Evolutionary conservation across 768 basidiomycete species (phyloP).

Genomic region (Scleroderma bovista): DNA sequence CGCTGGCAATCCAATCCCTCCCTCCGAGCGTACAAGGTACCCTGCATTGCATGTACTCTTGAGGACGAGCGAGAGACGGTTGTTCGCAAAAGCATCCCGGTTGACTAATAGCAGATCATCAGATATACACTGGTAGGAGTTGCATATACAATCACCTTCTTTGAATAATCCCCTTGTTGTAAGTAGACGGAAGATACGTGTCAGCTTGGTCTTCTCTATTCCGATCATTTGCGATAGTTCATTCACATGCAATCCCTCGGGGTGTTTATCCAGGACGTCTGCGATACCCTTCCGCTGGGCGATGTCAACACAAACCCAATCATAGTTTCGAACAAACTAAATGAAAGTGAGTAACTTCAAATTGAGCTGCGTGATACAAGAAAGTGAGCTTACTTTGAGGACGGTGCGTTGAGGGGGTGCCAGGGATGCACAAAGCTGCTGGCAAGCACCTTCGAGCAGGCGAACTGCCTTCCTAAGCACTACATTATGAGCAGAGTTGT

Average conservation of each 20-base stretch:
- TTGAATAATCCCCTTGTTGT: conserved; percentile 25
- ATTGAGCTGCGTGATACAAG: not conserved
- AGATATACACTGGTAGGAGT: not conserved
- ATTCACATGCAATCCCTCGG: conserved; percentile 27
- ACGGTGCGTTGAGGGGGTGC: conserved; percentile 30
- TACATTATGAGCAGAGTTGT: not conserved
- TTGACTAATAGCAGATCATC: conserved; percentile 11
- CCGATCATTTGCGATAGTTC: conserved; percentile 19
- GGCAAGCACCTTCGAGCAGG: conserved; percentile 32
- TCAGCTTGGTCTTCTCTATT: conserved; percentile 24
- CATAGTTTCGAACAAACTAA: not conserved
- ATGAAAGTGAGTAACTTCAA: not conserved
- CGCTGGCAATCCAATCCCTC: conserved; percentile 5
- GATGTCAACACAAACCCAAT: not conserved
- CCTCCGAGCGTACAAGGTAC: conserved; percentile 7
- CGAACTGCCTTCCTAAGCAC: conserved; percentile 15
- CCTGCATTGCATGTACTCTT: conserved; percentile 9
- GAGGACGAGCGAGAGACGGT: conserved; percentile 27
- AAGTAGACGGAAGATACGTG: conserved; percentile 25
- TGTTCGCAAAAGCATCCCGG: conserved; percentile 27
- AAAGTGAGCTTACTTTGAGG: conserved; percentile 21
- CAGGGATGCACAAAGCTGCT: conserved; percentile 30
- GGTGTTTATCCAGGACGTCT: conserved; percentile 14
- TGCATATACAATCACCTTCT: conserved; percentile 20
- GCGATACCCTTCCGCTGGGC: not conserved